phyloP scores from a whole-genome alignment of 139 green algal genomes.

The Edaphochlamys debaryana region DNA sequence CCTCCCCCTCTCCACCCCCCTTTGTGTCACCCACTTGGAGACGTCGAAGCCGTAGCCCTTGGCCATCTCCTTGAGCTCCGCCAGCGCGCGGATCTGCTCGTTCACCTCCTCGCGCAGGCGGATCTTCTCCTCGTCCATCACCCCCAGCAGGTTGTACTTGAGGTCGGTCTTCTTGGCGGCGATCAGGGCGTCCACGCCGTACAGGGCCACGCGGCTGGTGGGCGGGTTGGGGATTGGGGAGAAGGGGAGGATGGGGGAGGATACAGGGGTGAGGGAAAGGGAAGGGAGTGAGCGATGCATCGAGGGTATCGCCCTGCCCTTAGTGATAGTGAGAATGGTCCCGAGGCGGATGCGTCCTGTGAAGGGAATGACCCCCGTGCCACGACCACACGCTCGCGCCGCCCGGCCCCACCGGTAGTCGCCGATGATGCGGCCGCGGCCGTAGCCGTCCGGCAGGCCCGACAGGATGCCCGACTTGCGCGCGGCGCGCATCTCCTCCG shows the following conservation, averaged over 20 bases:
- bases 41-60: slow-evolving; percentile 75
- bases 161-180: slow-evolving; percentile 72
- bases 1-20: too few species aligned
- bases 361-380: too few species aligned
- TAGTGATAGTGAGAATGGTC: too few species aligned
- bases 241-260: background rate
- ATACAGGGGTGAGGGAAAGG: background rate
- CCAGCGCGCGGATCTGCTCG: slow-evolving; percentile 76
- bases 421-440: slow-evolving; percentile 79
- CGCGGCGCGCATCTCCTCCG: slow-evolving; percentile 73
- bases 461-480: slow-evolving; percentile 78
- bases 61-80: slow-evolving; percentile 81
- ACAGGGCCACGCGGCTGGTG: slow-evolving; percentile 73
- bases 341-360: too few species aligned
- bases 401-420: slow-evolving; percentile 82
- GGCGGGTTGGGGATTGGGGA: background rate
- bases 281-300: too few species aligned
- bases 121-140: slow-evolving; percentile 75
- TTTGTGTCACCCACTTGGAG: slow-evolving; percentile 9
- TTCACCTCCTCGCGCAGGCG: slow-evolving; percentile 74
- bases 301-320: too few species aligned
- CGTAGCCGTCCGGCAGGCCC: slow-evolving; percentile 80
- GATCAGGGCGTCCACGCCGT: slow-evolving; percentile 75
- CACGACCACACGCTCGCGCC: too few species aligned
- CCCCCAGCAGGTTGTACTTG: slow-evolving; percentile 59